phyloP scores from a whole-genome alignment of 192 early-diverging fungal genomes.

The Chytriomyces sp. region DNA sequence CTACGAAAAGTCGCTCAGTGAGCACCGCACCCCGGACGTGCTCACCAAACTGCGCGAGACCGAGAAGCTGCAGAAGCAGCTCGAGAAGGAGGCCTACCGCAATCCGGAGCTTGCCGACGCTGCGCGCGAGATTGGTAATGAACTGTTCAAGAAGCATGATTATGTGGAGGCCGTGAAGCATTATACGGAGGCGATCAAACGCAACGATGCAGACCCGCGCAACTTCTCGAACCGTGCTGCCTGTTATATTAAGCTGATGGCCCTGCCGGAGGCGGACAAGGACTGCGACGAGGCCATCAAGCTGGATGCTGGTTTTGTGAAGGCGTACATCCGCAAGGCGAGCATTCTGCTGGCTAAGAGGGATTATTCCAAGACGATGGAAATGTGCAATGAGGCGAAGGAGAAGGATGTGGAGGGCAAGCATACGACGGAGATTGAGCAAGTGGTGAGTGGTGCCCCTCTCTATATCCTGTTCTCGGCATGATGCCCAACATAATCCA shows the following conservation, averaged over 20 bases:
- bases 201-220: conserved; percentile 85
- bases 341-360: conserved; percentile 84
- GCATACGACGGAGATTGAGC: conserved; percentile 81
- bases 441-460: conserved; percentile 28
- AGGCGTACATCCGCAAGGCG: conserved; percentile 96
- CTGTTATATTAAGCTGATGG: conserved; percentile 92
- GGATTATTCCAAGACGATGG: conserved; percentile 83
- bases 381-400: conserved; percentile 78
- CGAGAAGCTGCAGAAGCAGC: conserved; percentile 79
- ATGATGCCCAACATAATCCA: conserved; percentile 4
- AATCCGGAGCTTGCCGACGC: conserved; percentile 81
- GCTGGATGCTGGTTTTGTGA: conserved; percentile 85
- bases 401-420: conserved; percentile 81
- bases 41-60: conserved; percentile 83
- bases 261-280: conserved; percentile 90
- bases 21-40: conserved; percentile 92
- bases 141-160: conserved; percentile 85
- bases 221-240: conserved; percentile 97
- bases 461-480: conserved; percentile 44
- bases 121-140: conserved; percentile 93
- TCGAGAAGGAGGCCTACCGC: conserved; percentile 83
- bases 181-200: conserved; percentile 97
- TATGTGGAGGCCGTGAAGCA: conserved; percentile 85
- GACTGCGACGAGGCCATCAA: conserved; percentile 89
- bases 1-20: conserved; percentile 90